These are phyloP conservation scores for Cryphonectria naterciae DNA, from an alignment of 2,329 filamentous ascomycete genomes.

Conservation along the genomic window DNA sequence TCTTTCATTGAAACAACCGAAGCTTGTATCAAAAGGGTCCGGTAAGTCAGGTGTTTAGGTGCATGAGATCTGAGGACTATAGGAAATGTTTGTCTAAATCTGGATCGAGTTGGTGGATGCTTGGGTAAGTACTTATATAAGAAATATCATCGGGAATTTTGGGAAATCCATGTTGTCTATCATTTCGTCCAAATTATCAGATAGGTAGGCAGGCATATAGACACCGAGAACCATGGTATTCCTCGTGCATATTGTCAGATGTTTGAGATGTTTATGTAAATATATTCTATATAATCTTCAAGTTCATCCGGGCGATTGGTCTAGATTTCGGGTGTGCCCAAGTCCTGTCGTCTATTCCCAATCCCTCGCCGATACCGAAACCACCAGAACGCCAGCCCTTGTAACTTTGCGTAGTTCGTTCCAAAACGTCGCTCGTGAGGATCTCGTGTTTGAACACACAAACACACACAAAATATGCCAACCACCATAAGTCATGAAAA, in stretches of 20 bases:
- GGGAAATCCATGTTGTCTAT: too few species aligned
- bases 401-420: not conserved
- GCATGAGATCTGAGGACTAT: too few species aligned
- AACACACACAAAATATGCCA: not conserved
- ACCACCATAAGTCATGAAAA: not conserved
- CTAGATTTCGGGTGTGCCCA: not conserved
- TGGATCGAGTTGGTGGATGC: too few species aligned
- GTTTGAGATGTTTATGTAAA: not conserved
- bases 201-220: too few species aligned
- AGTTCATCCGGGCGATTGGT: not conserved
- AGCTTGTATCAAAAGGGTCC: too few species aligned
- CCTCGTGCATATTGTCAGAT: not conserved
- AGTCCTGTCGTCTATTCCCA: not conserved
- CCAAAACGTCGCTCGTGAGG: not conserved
- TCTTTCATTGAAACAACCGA: too few species aligned
- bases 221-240: too few species aligned
- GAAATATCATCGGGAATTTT: too few species aligned
- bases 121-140: too few species aligned
- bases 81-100: too few species aligned
- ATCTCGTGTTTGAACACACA: not conserved
- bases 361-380: not conserved
- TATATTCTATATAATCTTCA: not conserved
- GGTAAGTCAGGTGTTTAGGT: too few species aligned
- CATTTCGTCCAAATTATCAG: not conserved
- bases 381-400: not conserved